phyloP scores from a whole-genome alignment of 2,329 filamentous ascomycete species.

The Nectriaceae sp. region DNA sequence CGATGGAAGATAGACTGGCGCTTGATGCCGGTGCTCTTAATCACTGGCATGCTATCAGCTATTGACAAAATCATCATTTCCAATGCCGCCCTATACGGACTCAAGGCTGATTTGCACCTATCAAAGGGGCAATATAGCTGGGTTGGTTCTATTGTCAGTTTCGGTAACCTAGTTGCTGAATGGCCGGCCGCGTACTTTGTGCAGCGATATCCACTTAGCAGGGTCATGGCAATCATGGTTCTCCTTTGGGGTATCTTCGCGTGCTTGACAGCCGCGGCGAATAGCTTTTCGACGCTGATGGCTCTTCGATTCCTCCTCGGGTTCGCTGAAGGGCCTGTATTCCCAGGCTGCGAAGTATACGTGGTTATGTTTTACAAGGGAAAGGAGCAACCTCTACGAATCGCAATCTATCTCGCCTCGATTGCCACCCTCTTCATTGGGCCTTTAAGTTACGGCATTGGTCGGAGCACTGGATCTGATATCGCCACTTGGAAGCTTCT shows the following conservation, averaged over 20 bases:
- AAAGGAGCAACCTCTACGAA: constrained; percentile 12
- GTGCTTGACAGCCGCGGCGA: constrained; percentile 41
- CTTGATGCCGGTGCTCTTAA: too few relatives aligned
- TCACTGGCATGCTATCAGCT: too few relatives aligned
- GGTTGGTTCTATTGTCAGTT: constrained; percentile 15
- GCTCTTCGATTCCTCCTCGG: constrained; percentile 28
- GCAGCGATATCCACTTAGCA: constrained; percentile 6
- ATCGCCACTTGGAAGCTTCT: constrained; percentile 33
- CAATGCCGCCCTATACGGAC: too few relatives aligned
- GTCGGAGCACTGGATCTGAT: constrained; percentile 23
- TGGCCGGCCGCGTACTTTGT: constrained; percentile 6
- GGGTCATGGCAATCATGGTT: background rate
- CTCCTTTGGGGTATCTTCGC: constrained; percentile 35
- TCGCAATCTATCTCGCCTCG: constrained; percentile 15
- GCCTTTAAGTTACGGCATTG: constrained; percentile 35
- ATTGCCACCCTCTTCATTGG: constrained; percentile 29
- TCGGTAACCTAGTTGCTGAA: constrained; percentile 11
- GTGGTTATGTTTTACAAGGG: constrained; percentile 9
- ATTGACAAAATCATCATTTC: too few relatives aligned
- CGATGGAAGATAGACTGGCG: too few relatives aligned
- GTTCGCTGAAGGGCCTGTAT: constrained; percentile 17
- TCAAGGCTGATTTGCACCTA: too few relatives aligned
- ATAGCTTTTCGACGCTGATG: constrained; percentile 31
- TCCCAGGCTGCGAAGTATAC: constrained; percentile 5
- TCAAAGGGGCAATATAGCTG: too few relatives aligned